phyloP scores from a whole-genome alignment of 257 asterid species.

The Penstemon newberryi region DNA sequence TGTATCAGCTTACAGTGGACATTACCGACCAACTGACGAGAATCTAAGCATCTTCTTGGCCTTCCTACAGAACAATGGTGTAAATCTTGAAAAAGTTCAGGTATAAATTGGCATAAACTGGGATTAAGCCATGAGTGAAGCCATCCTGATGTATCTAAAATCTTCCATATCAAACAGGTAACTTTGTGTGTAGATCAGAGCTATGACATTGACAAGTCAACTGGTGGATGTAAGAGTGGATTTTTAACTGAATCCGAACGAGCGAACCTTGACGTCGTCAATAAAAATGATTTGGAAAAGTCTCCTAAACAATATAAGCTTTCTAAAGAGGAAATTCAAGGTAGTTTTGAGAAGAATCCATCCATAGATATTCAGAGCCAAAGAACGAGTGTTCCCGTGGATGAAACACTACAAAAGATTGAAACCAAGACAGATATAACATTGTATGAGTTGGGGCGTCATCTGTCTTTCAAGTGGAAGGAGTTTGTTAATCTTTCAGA shows the following conservation, averaged over 20 bases:
- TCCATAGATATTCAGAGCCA: neutral
- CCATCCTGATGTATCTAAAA: neutral
- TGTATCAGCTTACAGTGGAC: slow-evolving; percentile 52
- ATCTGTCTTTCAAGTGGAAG: neutral
- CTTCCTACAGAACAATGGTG: slow-evolving; percentile 42
- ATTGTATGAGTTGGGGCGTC: neutral
- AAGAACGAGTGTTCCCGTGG: slow-evolving; percentile 1
- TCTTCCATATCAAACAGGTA: slow-evolving; percentile 28
- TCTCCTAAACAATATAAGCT: neutral
- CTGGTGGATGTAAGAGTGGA: slow-evolving; percentile 4
- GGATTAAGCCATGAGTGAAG: neutral
- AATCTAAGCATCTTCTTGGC: slow-evolving; percentile 40
- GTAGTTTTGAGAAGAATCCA: neutral
- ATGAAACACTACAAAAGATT: neutral
- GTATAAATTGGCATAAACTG: slow-evolving; percentile 29
- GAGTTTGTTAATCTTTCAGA: neutral
- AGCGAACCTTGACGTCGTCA: neutral
- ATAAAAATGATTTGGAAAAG: neutral
- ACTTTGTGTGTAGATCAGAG: slow-evolving; percentile 21
- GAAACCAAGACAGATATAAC: neutral
- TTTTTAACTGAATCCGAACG: slow-evolving; percentile 3
- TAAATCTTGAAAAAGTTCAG: slow-evolving; percentile 45
- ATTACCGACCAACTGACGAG: slow-evolving; percentile 51
- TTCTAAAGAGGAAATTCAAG: neutral
- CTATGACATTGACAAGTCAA: neutral